A percentile compares a stretch with the other conserved stretches of the same genome.
Evolutionary conservation across 2,329 filamentous ascomycete species (phyloP).

Genomic region (Akanthomyces dipterigenus): DNA sequence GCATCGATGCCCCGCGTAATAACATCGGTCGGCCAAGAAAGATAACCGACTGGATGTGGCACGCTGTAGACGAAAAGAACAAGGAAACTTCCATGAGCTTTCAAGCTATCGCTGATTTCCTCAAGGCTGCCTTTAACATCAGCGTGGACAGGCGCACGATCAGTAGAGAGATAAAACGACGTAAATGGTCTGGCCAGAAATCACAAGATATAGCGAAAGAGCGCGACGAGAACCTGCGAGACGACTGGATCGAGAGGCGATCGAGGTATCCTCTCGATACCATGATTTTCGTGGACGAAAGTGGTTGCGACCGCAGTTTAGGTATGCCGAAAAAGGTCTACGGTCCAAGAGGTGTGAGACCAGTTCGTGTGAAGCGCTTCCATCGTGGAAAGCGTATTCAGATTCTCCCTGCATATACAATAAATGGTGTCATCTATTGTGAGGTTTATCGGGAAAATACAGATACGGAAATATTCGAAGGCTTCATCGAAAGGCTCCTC

Average conservation of each 20-base stretch:
- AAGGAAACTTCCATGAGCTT: not conserved
- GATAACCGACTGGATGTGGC: not conserved
- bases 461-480: not conserved
- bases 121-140: not conserved
- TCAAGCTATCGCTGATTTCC: not conserved
- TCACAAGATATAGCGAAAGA: not conserved
- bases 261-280: not conserved
- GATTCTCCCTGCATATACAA: not conserved
- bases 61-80: not conserved
- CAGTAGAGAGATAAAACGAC: not conserved
- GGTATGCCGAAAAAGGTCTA: not conserved
- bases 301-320: not conserved
- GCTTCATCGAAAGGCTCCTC: not conserved
- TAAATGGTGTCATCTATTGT: not conserved
- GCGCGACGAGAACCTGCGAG: not conserved
- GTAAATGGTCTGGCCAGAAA: not conserved
- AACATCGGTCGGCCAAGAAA: not conserved
- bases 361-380: not conserved
- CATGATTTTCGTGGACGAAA: not conserved
- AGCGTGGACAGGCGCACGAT: not conserved
- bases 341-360: not conserved
- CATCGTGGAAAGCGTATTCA: not conserved
- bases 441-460: not conserved
- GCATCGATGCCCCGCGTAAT: not conserved
- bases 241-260: not conserved